Evolutionary conservation across 345 rosid genomes (phyloP).

Genomic region (Melaleuca quinquenervia): DNA sequence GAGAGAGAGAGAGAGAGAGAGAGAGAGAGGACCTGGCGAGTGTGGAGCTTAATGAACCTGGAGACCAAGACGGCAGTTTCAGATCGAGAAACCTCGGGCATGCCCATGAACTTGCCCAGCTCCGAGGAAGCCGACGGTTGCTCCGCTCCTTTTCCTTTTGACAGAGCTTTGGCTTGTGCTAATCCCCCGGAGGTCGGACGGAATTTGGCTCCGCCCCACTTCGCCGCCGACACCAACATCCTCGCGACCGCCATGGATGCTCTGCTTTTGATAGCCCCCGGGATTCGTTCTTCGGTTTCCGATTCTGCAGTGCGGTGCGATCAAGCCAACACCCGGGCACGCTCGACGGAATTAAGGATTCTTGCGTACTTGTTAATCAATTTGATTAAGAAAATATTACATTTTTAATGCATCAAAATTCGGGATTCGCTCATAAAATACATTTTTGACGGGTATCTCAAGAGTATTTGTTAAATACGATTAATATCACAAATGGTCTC

Average conservation of each 20-base stretch:
- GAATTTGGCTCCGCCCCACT: not conserved
- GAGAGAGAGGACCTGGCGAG: constrained; percentile 17
- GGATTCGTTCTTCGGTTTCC: not conserved
- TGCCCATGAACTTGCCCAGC: constrained; percentile 28
- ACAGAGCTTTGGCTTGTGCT: not conserved
- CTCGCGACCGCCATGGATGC: not conserved
- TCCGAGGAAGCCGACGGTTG: constrained; percentile 13
- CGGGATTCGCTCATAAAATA: too few species aligned
- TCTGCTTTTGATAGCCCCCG: not conserved
- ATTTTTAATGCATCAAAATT: not conserved
- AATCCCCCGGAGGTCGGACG: not conserved
- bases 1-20: not conserved
- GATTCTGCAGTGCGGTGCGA: not conserved
- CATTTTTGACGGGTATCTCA: not conserved
- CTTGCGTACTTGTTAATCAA: not conserved
- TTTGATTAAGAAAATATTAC: not conserved
- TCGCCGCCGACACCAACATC: not conserved
- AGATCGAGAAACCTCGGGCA: constrained; percentile 20
- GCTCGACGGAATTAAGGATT: not conserved
- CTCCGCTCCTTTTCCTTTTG: not conserved
- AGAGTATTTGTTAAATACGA: too few species aligned
- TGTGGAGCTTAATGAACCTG: constrained; percentile 42
- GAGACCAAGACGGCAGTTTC: constrained; percentile 25
- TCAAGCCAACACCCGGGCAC: not conserved
- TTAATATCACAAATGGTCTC: too few species aligned